These are phyloP conservation scores for Colletotrichum gloeosporioides DNA, from an alignment of 2,329 filamentous ascomycete species.

Conservation along the genomic window DNA sequence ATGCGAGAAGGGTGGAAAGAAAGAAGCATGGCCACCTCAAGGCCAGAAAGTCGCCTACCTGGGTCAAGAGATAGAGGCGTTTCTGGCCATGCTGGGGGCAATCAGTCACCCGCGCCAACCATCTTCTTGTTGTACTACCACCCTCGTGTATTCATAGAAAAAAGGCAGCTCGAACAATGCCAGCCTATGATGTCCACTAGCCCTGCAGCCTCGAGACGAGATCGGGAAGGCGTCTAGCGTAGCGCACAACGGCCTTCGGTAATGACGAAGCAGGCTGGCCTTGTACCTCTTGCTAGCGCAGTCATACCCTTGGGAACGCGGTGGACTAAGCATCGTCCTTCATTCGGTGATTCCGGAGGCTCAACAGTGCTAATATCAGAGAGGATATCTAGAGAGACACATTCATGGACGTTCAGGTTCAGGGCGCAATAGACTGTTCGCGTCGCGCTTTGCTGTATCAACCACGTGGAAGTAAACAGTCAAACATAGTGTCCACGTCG, in stretches of 20 bases:
- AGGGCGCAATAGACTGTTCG: background rate
- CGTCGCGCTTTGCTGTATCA: background rate
- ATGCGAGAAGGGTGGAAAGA: slow-evolving; percentile 91
- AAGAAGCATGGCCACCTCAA: slow-evolving; percentile 98
- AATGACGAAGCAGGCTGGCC: background rate
- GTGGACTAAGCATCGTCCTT: background rate
- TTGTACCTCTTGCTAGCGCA: background rate
- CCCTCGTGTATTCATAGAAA: slow-evolving; percentile 21
- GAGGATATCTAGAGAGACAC: background rate
- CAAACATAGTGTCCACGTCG: background rate
- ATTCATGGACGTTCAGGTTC: background rate
- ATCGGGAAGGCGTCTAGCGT: background rate
- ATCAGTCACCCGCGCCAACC: background rate
- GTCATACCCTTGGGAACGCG: background rate
- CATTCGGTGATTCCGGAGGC: background rate
- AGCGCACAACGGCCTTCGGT: background rate
- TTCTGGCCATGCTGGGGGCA: background rate
- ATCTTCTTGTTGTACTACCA: slow-evolving; percentile 13
- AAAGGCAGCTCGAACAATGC: slow-evolving; percentile 11
- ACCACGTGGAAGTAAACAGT: background rate
- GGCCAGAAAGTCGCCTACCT: slow-evolving; percentile 96
- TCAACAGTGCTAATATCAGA: background rate
- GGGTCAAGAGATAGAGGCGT: slow-evolving; percentile 79
- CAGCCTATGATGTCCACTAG: slow-evolving; percentile 16
- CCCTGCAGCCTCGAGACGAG: background rate